A percentile compares a stretch with the other conserved stretches of the same genome.
Conservation (phyloP, 1,284 basidiomycete genomes). For the Trametes sp. region DNA sequence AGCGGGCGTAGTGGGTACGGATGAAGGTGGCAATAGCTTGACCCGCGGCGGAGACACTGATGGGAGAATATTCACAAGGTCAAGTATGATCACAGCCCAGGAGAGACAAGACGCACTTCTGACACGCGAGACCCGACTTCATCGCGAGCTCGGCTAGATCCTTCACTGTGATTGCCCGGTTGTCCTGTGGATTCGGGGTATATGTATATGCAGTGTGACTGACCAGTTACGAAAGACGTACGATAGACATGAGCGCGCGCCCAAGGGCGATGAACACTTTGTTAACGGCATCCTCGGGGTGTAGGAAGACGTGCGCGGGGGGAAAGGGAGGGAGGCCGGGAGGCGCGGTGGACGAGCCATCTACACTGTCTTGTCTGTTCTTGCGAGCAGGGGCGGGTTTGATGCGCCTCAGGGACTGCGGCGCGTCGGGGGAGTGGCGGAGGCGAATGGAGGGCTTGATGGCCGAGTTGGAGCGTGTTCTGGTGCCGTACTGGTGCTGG, state of each 20-base stretch:
- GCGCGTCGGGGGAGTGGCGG: constrained; percentile 50
- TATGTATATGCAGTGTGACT: constrained; percentile 8
- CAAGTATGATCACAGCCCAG: background rate
- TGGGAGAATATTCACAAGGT: constrained; percentile 17
- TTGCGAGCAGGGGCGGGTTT: constrained; percentile 43
- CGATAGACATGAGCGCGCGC: constrained; percentile 74
- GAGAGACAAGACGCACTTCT: constrained; percentile 61
- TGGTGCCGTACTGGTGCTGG: constrained; percentile 58
- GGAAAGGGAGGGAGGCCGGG: constrained; percentile 54
- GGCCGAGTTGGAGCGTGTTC: constrained; percentile 60
- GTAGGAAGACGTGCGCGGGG: constrained; percentile 66
- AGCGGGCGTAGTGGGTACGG: constrained; percentile 72
- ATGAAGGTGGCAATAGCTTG: constrained; percentile 84
- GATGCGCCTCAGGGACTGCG: constrained; percentile 44
- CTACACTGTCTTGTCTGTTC: constrained; percentile 27
- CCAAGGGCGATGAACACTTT: constrained; percentile 77
- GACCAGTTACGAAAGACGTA: constrained; percentile 36
- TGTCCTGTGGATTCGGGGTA: constrained; percentile 54
- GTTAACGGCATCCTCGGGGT: constrained; percentile 72
- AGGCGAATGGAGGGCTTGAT: constrained; percentile 60
- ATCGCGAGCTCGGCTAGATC: constrained; percentile 77
- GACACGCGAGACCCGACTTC: constrained; percentile 69
- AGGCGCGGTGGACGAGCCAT: constrained; percentile 17
- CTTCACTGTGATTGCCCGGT: constrained; percentile 84
- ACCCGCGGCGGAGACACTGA: constrained; percentile 74